Base-by-base conservation (phyloP, 2,329 filamentous ascomycete genomes). In the Fusarium veterinarium region DNA sequence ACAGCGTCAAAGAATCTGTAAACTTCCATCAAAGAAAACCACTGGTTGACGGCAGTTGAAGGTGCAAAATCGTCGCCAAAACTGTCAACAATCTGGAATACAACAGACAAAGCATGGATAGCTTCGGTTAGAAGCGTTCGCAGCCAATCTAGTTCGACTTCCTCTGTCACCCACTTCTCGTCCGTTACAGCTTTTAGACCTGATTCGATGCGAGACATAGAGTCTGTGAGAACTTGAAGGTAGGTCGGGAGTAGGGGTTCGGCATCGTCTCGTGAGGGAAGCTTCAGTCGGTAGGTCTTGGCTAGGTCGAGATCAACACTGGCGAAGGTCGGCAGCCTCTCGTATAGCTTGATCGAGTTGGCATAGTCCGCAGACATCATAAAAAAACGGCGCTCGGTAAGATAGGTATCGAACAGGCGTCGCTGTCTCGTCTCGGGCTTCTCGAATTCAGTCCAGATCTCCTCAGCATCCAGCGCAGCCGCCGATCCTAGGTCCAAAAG, bases 1-100 rank as follows among this genome's bases (percentile, higher is more conserved):
- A 95, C 85, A 14, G 86, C 84, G 64, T 92, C 89, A 71, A 98
- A 88, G 78, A 97, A 97, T 56, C 83, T 84, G 76, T 89, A 91
- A 19, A 89, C 85, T 45, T 88, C 85, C 86, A 95, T 91, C 55
- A 95, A 83, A n/a, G 87, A 83, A 75, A 95, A 94, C 94, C 94
- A 97, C 71, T 89, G 86, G 42, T 89, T 83, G 23, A 95, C 85
- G 11, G 91, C 81, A 19, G 87, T 83, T 23, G 89, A 86, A 20
- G 90, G 84, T 17, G 90, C 85, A 75, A 93, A 88, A 51, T 85
- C 81, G 23, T 83, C 83, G 41, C 84, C 80, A 56, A 87, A 86
- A 51, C 88, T 83, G 71, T 93, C 91, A 38, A 94, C 82, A n/a
- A 93, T 85, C 73, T 94, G 87, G 75, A 95, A 93, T 30, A 94